These are phyloP conservation scores for Podaxis rugospora DNA, from an alignment of 768 basidiomycete genomes.

Conservation along the genomic window DNA sequence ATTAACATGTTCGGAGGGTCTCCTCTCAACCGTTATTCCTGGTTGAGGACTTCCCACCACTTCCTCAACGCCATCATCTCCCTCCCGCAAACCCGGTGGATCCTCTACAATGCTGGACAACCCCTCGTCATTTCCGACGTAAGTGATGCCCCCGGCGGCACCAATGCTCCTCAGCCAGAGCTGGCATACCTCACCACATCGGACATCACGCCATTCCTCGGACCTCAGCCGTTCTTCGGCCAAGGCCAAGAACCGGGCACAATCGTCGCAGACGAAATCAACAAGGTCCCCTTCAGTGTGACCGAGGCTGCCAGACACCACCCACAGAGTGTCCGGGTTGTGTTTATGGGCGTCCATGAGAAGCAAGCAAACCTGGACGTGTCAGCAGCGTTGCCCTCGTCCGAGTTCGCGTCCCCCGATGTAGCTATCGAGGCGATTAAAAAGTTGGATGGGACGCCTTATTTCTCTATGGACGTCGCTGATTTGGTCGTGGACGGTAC, in stretches of 20 bases:
- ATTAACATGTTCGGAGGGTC: slow-evolving; percentile 52
- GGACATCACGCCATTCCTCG: slow-evolving; percentile 64
- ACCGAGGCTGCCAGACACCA: slow-evolving; percentile 58
- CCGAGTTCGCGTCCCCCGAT: slow-evolving; percentile 57
- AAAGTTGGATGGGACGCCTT: slow-evolving; percentile 75
- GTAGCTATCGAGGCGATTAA: slow-evolving; percentile 31
- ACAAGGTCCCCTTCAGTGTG: slow-evolving; percentile 24
- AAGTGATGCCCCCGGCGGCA: slow-evolving; percentile 21
- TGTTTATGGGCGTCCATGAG: slow-evolving; percentile 82
- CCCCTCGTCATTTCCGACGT: slow-evolving; percentile 51
- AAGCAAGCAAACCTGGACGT: slow-evolving; percentile 24
- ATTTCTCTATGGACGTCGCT: slow-evolving; percentile 77
- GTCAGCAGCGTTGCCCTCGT: slow-evolving; percentile 54
- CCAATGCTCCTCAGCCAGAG: slow-evolving; percentile 16
- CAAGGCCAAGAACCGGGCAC: slow-evolving; percentile 52
- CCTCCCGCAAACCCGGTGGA: slow-evolving; percentile 64
- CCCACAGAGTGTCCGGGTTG: slow-evolving; percentile 42
- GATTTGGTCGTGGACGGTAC: slow-evolving; percentile 30
- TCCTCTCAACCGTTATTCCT: slow-evolving; percentile 76
- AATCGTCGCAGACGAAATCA: slow-evolving; percentile 26
- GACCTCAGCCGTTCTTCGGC: slow-evolving; percentile 64
- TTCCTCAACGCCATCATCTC: slow-evolving; percentile 72
- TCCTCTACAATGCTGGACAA: slow-evolving; percentile 71
- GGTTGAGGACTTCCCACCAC: slow-evolving; percentile 68
- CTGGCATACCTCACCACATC: slow-evolving; percentile 54